Base-by-base conservation (phyloP, 2,329 filamentous ascomycete genomes). In the Ophiostoma australiae region DNA sequence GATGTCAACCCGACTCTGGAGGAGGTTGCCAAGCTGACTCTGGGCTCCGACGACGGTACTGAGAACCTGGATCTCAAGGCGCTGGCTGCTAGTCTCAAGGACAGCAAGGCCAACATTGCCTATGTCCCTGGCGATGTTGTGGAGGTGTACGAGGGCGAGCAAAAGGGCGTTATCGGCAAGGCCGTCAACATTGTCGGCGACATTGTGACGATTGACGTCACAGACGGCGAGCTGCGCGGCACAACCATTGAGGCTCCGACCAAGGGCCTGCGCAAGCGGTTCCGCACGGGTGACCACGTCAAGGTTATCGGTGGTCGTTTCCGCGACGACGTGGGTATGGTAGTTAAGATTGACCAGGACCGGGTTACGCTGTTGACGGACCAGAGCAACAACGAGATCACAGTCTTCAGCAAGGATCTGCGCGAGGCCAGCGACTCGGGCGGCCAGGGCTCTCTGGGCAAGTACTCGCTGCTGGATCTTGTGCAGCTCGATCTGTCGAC, bases 301-400 rank as follows among this genome's bases (percentile, higher is more conserved):
- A 98, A 98, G 83, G 95, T 99, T 75, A 97, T 97, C 78, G 94
- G 95, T 70, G 94, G 94, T 82, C 91, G 93, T 76, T 98, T 94
- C 79, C 89, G 92, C 70, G 95, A 97, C 76, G 95, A 99, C 81
- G 91, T 98, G 65, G 95, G 95, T 80, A 97, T 97, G 87, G 94
- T 99, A 69, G 93, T 98, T 74, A 92, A 93, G 79, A 95, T 97
- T 75, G 90, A 89, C 68, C 93, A 97, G 72, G 95, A 99, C 78
- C 90, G 92, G 55, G 93, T 99, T 72, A 98, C 95, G 1, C 84
- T 99, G 74, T 84, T 99, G 74, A 97, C 92, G 67, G 95, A 99
- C 81, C 93, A 95, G 79, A 95, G 89, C 73, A 94, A 95, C 80
- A 89, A 90, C 69, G 95, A 99, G 79, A 93, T 99, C 75, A 97